Base-by-base conservation (phyloP, 495 filamentous ascomycete species). In the Aspergillus ellipticus region DNA sequence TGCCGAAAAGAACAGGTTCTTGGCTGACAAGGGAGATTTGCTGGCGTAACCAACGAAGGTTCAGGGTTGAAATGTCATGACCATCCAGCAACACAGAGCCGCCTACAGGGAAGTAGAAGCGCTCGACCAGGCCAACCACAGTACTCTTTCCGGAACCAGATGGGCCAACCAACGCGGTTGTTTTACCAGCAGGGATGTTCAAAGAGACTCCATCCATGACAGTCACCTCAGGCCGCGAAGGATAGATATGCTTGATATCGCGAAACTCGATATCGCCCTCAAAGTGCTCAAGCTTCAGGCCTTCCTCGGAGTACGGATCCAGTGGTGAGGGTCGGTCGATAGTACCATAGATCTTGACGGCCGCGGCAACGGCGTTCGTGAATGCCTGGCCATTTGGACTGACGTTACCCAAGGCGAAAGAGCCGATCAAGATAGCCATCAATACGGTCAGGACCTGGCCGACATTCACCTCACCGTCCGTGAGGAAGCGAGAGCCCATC, bases 111-210 rank as follows among this genome's bases (percentile, higher is more conserved):
- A 90, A 82, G 66, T 98, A 98, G 66, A 97, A 97, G 22, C 94
- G 80, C 68, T 96, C 92, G 10, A 97, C 87, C 17, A 98, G 73
- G 8, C 92, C 93, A 20, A 98, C 86, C 16, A 97, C 89, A 2
- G 93, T 97, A 61, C 85, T 90, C 72, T 98, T 98, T 53, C 94
- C 87, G 48, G 88, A 90, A 5, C 93, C 92, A 20, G 90, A 91
- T 16, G 92, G 85, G 13, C 94, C 89, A 19, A 96, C 90, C 16
- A 98, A 74, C 7, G 93, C 91, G 17, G 89, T 90, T 26, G 85
- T 89, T 71, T 96, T 92, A 16, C 92, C 92, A 17, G 94, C 89
- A 10, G 88, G 86, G 53, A 97, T 85, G 0, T 76, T 60, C 11
- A 98, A 79, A 50, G 78, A 89, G 51, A 97, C 88, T 51, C 87